Evolutionary conservation across 1,284 basidiomycete genomes (phyloP), one percentile per base, ranked within the genome.

Genomic region (Melampsora americana): DNA sequence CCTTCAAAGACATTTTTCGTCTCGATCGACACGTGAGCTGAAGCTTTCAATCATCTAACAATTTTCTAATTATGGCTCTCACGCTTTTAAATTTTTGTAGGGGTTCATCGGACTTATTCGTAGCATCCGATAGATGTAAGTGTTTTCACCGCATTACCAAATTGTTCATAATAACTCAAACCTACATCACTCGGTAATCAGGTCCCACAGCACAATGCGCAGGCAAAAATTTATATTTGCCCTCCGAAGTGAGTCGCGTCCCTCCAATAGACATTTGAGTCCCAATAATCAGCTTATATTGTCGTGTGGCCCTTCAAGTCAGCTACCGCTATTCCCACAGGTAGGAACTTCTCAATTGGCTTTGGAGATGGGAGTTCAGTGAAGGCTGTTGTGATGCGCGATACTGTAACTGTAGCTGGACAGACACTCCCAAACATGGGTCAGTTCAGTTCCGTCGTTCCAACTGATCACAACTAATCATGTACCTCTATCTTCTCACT

Each of bases 321-420:
- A 16, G 46, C 42, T 9, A 26, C 44, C 16, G 39, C 69, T 4
- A 56, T 42, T 18, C 60, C n/a, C 42, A 46, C 44, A 28, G 35
- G 50, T 12, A 35, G 61, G 48, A 61, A 56, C 23, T 72, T 64
- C 20, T 46, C 60, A 0, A 53, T 72, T 20, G 50, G 56, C 14
- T 72, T 72, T 72, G 61, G 60, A 62, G 69, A 72, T 53, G 61
- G 61, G 48, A 72, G 69, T 30, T 72, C 69, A 12, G 69, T 72
- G 16, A 48, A 72, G 44, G 59, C 69, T 14, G 44, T 64, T 48
- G 26, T 72, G 11, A 50, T 62, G 69, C 62, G 23, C 20, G 69
- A 72, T 46, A 53, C 60, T 62, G 69, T 72, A 12, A 35, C 26
- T 11, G 48, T 72, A 4, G 69, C 60, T 35, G 69, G 61, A 26